Base-by-base conservation (phyloP, 1,284 basidiomycete genomes). In the Cerioporus squamosus region DNA sequence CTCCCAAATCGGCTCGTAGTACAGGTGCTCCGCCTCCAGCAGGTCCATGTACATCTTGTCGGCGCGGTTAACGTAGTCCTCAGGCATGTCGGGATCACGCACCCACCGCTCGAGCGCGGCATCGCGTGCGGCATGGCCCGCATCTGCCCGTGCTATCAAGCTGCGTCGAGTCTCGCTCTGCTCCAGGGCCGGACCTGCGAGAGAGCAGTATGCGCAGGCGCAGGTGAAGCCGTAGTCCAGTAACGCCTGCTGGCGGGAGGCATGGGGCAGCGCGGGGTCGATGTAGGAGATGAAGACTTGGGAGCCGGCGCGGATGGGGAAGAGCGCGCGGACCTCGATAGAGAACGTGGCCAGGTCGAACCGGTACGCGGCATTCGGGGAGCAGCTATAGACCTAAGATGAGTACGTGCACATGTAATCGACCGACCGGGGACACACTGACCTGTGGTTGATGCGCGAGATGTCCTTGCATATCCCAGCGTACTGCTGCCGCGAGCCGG, bases 401-500 rank as follows among this genome's bases (percentile, higher is more conserved):
- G 1, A 36, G 33, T 5, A 5, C 14, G 9, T 17, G 45, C 5
- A 17, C 17, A 15, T 6, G 15, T n/a, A n/a, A n/a, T n/a, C n/a
- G 8, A 29, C 22, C 5, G 31, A 3, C n/a, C 15, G 7, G 20
- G 17, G 18, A 5, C 24, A 22, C 10, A 3, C 59, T 15, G 17
- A 67, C 67, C 66, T 69, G 26, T 69, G 67, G 45, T 69, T 69
- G 49, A 64, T 50, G 3, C 67, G 54, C 2, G 66, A 69, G 15
- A 61, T 59, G 29, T 53, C 42, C 23, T 55, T 54, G 54, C 61
- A 66, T 6, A 69, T 62, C 7, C 47, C 66, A 9, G 40, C 51
- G 38, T 61, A 63, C 5, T 51, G 56, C 15, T 39, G 39, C 0
- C 20, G 14, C 17, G 54, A 51, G 12, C 61, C 58, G 2, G 59